Percentiles rank a stretch among this genome's conserved stretches.
phyloP scores from a whole-genome alignment of 1,139 yeast genomes.

The Wickerhamomyces sp. region DNA sequence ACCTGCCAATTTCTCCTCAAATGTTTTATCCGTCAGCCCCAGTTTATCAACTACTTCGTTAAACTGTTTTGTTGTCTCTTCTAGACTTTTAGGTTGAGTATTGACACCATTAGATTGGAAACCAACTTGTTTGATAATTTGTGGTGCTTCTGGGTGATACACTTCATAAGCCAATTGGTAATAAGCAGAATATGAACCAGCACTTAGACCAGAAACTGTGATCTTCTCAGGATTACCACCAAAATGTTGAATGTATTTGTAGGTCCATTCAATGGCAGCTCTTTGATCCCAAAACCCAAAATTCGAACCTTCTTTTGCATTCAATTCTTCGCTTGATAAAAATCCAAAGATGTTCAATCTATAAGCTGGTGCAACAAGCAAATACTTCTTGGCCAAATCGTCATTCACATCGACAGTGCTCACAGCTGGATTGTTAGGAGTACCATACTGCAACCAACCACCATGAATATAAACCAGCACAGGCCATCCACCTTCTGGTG shows the following conservation, averaged over 20 bases:
- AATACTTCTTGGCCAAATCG: conserved; percentile 21
- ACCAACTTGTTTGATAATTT: conserved; percentile 32
- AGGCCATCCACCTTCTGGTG: conserved; percentile 32
- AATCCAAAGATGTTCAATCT: conserved; percentile 36
- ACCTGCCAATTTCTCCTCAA: conserved; percentile 19
- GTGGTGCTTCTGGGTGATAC: conserved; percentile 29
- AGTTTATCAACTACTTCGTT: conserved; percentile 27
- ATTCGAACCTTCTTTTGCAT: conserved; percentile 23
- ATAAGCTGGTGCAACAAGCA: conserved; percentile 34
- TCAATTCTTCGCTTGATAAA: conserved; percentile 21
- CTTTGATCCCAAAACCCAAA: conserved; percentile 40
- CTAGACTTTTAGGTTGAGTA: conserved; percentile 13
- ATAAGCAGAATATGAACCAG: conserved; percentile 21
- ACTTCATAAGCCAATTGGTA: conserved; percentile 28
- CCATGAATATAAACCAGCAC: conserved; percentile 31
- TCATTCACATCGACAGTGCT: conserved; percentile 8
- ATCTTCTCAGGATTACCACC: conserved; percentile 30
- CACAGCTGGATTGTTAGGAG: conserved; percentile 16
- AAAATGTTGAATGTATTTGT: conserved; percentile 27
- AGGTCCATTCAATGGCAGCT: conserved; percentile 35
- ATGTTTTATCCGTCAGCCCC: conserved; percentile 3
- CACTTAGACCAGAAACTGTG: conserved; percentile 28
- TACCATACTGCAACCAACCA: conserved; percentile 34
- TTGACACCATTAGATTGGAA: conserved; percentile 30
- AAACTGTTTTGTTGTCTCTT: conserved; percentile 32